phyloP scores from a whole-genome alignment of 2,329 filamentous ascomycete genomes.

The Cytospora leucostoma region DNA sequence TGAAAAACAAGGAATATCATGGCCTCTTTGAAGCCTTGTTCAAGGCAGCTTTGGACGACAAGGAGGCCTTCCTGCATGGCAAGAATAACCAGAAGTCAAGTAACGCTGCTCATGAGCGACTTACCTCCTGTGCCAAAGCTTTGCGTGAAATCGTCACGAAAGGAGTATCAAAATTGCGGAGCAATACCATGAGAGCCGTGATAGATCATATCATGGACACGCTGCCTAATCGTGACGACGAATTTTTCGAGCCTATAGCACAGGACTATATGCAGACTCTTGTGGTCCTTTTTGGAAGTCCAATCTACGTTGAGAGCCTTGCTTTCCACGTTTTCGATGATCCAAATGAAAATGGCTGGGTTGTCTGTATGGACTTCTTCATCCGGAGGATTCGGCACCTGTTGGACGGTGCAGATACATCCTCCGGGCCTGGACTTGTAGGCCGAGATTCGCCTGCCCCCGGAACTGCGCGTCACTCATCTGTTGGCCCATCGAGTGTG shows the following conservation, averaged over 20 bases:
- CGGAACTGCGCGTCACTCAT: constrained; percentile 17
- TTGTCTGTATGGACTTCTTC: constrained; percentile 70
- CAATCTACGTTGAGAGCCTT: constrained; percentile 79
- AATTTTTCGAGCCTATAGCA: constrained; percentile 68
- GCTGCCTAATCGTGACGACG: constrained; percentile 62
- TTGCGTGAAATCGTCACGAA: constrained; percentile 72
- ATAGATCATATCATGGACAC: constrained; percentile 81
- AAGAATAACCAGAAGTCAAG: constrained; percentile 47
- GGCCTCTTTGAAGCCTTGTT: constrained; percentile 82
- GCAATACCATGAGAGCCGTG: constrained; percentile 76
- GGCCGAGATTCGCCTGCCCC: constrained; percentile 33
- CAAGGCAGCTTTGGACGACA: constrained; percentile 66
- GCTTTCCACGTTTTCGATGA: constrained; percentile 46
- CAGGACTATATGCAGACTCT: constrained; percentile 80
- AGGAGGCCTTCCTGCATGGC: constrained; percentile 60
- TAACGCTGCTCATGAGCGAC: constrained; percentile 47
- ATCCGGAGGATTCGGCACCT: constrained; percentile 60
- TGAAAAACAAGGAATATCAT: constrained; percentile 79
- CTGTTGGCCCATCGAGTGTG: constrained; percentile 20
- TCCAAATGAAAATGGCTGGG: constrained; percentile 59
- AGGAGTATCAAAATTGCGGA: constrained; percentile 66
- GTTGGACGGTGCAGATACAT: constrained; percentile 43
- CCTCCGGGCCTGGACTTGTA: not conserved
- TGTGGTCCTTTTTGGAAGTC: constrained; percentile 67
- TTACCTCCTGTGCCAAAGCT: constrained; percentile 70